Conservation (phyloP, 768 basidiomycete genomes). For the Phylloporus sp. region DNA sequence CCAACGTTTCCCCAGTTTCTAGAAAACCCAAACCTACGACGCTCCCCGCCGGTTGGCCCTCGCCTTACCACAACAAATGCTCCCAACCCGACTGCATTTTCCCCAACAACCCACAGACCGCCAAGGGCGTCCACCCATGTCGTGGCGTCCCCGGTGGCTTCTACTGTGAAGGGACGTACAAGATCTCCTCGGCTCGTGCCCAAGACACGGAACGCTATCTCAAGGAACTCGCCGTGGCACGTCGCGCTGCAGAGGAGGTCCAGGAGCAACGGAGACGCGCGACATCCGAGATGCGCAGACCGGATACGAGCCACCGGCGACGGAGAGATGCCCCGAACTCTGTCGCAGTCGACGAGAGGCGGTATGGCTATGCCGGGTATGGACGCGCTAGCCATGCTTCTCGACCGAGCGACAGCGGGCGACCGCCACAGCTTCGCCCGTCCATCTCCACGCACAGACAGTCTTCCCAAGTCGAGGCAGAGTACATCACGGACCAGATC, state of each 20-base stretch:
- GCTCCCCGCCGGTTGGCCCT: conserved; percentile 33
- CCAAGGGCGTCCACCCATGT: conserved; percentile 31
- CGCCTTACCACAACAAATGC: conserved; percentile 35
- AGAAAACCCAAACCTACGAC: conserved; percentile 27
- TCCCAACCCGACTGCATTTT: conserved; percentile 30
- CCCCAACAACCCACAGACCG: conserved; percentile 28
- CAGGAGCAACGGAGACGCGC: conserved; percentile 29
- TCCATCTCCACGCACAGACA: conserved; percentile 14
- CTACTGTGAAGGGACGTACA: conserved; percentile 33
- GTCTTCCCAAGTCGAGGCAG: conserved; percentile 28
- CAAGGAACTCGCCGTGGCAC: conserved; percentile 22
- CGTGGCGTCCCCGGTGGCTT: conserved; percentile 32
- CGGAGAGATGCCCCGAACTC: conserved; percentile 12
- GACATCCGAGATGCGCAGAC: conserved; percentile 21
- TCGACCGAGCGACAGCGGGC: conserved; percentile 18
- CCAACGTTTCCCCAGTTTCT: conserved; percentile 19
- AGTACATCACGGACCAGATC: conserved; percentile 32
- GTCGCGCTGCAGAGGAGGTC: conserved; percentile 26
- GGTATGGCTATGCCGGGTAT: not conserved
- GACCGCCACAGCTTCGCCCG: conserved; percentile 14
- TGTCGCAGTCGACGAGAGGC: conserved; percentile 4
- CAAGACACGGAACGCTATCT: conserved; percentile 32
- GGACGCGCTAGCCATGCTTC: conserved; percentile 5
- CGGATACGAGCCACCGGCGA: conserved; percentile 20
- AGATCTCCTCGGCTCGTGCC: conserved; percentile 29